phyloP scores from a whole-genome alignment of 176 grass and related monocot genomes.

The Avena insularis region DNA sequence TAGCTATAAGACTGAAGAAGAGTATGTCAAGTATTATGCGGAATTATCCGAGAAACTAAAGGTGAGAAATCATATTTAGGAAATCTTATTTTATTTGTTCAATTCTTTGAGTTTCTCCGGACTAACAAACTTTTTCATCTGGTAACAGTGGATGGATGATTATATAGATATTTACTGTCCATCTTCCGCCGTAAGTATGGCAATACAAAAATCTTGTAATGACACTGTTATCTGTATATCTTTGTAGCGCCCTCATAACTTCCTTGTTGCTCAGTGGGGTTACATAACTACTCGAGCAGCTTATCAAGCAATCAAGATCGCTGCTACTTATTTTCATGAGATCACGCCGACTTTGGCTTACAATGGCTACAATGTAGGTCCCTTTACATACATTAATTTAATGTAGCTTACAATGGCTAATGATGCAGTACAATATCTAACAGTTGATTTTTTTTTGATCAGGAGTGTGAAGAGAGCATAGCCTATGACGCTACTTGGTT shows the following conservation, averaged over 20 bases:
- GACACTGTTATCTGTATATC: neutral
- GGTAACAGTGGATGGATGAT: conserved; percentile 16
- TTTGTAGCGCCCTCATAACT: neutral
- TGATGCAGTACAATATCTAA: neutral
- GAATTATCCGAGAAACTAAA: neutral
- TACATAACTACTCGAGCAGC: neutral
- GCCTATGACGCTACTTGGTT: neutral
- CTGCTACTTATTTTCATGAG: neutral
- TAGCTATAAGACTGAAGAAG: neutral
- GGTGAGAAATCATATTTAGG: neutral
- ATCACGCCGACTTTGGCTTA: neutral
- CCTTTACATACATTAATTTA: neutral
- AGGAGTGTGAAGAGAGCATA: neutral
- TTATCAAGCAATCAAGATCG: conserved; percentile 10
- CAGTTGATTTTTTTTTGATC: neutral
- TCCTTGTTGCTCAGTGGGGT: neutral
- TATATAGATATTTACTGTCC: neutral
- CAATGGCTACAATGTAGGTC: neutral
- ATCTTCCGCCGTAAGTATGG: neutral
- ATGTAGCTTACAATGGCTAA: neutral
- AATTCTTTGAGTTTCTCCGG: neutral
- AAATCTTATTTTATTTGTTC: conserved; percentile 1
- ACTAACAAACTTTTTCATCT: neutral
- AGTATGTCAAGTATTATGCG: conserved; percentile 7
- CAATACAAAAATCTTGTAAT: neutral